Base-by-base conservation (phyloP, 169 alveolate species). In the Plasmodium yoelii region DNA sequence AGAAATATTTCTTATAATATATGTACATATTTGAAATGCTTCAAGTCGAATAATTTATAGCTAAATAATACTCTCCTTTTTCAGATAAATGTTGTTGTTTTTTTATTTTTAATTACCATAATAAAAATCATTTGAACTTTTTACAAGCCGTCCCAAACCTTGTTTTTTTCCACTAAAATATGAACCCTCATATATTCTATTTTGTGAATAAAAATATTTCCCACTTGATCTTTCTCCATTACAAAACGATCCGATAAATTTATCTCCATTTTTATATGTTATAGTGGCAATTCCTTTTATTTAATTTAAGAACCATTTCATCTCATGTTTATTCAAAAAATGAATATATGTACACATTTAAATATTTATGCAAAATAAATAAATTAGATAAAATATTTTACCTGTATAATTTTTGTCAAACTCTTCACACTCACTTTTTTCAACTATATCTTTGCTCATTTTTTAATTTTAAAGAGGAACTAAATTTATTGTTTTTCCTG, bases 151-250 rank as follows among this genome's bases (percentile, higher is more conserved):
- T 1, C 89, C 89, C 1, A 64, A 8, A 8, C 89, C 89, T 1
- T 28, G n/a, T 18, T 65, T 77, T 26, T 64, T 64, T 6, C 60
- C 89, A 26, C 19, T 57, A 44, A 28, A 13, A 15, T 42, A 77
- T 6, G 24, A 19, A 0, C 89, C 89, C 22, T 77, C 80, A 77
- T 77, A 77, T 34, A 24, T 51, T 24, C 89, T 64, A 64, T 77
- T 63, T 24, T 77, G 44, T 51, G 64, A 42, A 22, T 77, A 77
- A 44, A 49, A 42, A 77, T 77, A 70, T 51, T 64, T 26, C 12
- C 46, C 67, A 19, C 51, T 64, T n/a, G 22, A 49, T 55, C 39
- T 65, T 51, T 61, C 18, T 13, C 67, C 89, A 12, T 51, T 70
- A 4, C n/a, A 51, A 51, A 70, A 65, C 2, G 22, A 24, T 2